Percentiles rank a stretch among this genome's conserved stretches.
Evolutionary conservation across 192 early-diverging fungal species (phyloP).

Genomic region (Backusella psychrophila): DNA sequence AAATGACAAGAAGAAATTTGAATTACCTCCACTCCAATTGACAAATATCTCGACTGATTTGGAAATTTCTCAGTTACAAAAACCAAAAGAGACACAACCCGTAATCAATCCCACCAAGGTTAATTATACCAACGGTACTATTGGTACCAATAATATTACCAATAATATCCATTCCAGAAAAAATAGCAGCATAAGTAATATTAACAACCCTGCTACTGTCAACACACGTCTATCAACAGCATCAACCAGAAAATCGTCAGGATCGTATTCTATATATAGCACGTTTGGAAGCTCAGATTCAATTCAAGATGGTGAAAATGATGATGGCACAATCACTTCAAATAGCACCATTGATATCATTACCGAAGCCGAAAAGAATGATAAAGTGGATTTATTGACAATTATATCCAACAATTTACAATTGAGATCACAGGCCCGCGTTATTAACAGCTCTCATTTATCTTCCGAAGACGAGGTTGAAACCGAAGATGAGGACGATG

Average conservation of each 20-base stretch:
- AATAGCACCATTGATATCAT: neutral
- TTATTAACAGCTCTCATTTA: neutral
- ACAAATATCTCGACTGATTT: neutral
- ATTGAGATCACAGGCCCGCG: neutral
- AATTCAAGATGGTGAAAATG: neutral
- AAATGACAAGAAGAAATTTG: neutral
- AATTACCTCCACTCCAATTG: neutral
- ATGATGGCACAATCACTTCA: neutral
- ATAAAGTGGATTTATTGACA: neutral
- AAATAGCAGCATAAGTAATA: neutral
- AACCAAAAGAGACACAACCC: neutral
- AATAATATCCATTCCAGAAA: neutral
- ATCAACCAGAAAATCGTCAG: slow-evolving; percentile 24
- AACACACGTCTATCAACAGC: slow-evolving; percentile 15
- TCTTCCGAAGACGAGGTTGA: slow-evolving; percentile 13
- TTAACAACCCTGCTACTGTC: neutral
- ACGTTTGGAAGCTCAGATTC: slow-evolving; percentile 25
- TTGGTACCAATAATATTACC: neutral
- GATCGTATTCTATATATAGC: slow-evolving; percentile 26
- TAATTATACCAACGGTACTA: neutral
- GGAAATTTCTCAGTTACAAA: slow-evolving; percentile 3
- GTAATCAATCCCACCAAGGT: neutral
- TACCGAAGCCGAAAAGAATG: neutral
- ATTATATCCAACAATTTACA: neutral
- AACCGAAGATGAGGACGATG: slow-evolving; percentile 9